phyloP scores from a whole-genome alignment of 2,329 filamentous ascomycete genomes.

The Allantophomopsis lycopodina region DNA sequence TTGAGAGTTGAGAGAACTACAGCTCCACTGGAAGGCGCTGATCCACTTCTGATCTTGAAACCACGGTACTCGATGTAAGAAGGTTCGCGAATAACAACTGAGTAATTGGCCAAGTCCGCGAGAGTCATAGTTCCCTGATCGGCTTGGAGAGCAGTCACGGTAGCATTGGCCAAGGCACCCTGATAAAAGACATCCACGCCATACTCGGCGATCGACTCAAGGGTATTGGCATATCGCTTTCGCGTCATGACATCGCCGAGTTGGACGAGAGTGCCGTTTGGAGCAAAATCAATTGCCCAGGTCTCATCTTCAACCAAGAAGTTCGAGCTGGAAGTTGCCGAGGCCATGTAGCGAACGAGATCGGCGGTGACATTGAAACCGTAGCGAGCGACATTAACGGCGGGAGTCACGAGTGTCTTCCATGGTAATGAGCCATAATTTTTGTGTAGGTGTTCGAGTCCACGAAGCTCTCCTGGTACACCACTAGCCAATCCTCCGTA shows the following conservation, averaged over 20 bases:
- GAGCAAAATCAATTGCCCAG: conserved; percentile 84
- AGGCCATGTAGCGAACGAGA: conserved; percentile 45
- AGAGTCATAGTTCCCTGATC: conserved; percentile 77
- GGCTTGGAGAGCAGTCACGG: conserved; percentile 52
- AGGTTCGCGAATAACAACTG: conserved; percentile 47
- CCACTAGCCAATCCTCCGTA: conserved; percentile 42
- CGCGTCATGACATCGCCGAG: conserved; percentile 70
- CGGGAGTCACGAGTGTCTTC: conserved; percentile 41
- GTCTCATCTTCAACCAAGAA: conserved; percentile 64
- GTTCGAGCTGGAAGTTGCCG: conserved; percentile 21
- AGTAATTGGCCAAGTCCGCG: conserved; percentile 63
- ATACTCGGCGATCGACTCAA: conserved; percentile 61
- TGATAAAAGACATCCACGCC: conserved; percentile 65
- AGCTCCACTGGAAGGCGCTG: conserved; percentile 65
- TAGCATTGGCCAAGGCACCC: conserved; percentile 59
- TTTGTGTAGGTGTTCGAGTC: conserved; percentile 21
- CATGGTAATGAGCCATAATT: conserved; percentile 38
- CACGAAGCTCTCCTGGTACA: conserved; percentile 33
- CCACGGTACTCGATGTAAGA: conserved; percentile 54
- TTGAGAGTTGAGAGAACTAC: conserved; percentile 68
- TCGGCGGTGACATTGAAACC: conserved; percentile 47
- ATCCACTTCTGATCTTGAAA: conserved; percentile 54
- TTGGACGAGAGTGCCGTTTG: conserved; percentile 58
- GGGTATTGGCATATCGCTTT: conserved; percentile 65
- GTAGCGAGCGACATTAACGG: conserved; percentile 43